Conservation (phyloP, 305 asterid species). For the Fraxinus platypoda region DNA sequence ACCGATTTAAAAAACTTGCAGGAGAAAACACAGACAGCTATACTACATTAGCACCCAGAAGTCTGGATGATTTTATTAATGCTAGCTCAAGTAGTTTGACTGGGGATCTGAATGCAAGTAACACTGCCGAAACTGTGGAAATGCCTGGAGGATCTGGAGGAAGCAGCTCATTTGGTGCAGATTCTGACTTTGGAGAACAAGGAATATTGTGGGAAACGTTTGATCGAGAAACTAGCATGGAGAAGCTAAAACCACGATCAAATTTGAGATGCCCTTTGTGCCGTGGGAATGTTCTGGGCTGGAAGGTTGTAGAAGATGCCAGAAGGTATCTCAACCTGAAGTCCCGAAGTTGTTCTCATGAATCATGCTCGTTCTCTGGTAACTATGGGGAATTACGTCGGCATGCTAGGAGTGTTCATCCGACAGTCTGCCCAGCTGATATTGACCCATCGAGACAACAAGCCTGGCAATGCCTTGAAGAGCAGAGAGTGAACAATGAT, state of each 20-base stretch:
- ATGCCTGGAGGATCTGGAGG: constrained; percentile 30
- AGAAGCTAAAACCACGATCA: constrained; percentile 35
- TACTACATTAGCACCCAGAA: constrained; percentile 35
- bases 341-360: constrained; percentile 73
- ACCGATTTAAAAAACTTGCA: constrained; percentile 71
- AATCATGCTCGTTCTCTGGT: constrained; percentile 70
- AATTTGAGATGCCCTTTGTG: constrained; percentile 82
- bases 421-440: constrained; percentile 83
- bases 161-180: constrained; percentile 17
- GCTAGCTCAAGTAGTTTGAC: constrained; percentile 22
- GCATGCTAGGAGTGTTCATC: constrained; percentile 90
- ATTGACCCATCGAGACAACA: constrained; percentile 76
- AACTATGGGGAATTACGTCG: constrained; percentile 71
- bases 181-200: constrained; percentile 25
- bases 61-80: constrained; percentile 31
- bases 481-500: constrained; percentile 78
- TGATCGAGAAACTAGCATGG: constrained; percentile 31
- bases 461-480: constrained; percentile 77
- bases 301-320: constrained; percentile 82
- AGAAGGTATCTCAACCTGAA: constrained; percentile 76
- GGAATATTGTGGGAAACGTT: constrained; percentile 27
- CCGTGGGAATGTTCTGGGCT: constrained; percentile 74
- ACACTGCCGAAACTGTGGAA: constrained; percentile 19
- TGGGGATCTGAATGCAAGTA: constrained; percentile 11
- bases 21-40: constrained; percentile 46